A percentile compares a stretch with the other conserved stretches of the same genome.
phyloP scores from a whole-genome alignment of 2,329 filamentous ascomycete genomes.

The Domatiomyces globalis region DNA sequence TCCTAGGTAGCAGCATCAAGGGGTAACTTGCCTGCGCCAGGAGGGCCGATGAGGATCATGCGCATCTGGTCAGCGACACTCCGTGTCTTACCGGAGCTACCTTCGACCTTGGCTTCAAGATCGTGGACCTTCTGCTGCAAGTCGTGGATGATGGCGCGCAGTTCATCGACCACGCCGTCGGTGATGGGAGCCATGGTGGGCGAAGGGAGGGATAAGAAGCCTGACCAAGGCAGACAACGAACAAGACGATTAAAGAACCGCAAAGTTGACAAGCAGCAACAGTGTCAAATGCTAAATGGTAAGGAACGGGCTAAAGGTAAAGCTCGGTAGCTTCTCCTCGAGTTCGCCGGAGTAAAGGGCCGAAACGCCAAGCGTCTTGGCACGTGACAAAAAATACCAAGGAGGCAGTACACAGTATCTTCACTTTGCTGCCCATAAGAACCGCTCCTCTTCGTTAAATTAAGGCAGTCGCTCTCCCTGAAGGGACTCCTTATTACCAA shows the following conservation, averaged over 20 bases:
- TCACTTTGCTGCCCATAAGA: too few species aligned
- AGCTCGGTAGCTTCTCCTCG: background rate
- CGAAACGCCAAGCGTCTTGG: background rate
- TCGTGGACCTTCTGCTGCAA: slow-evolving; percentile 77
- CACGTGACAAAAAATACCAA: too few species aligned
- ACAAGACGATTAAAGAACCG: background rate
- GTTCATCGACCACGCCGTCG: slow-evolving; percentile 62
- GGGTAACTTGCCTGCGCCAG: slow-evolving; percentile 67
- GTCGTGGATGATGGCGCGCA: slow-evolving; percentile 69
- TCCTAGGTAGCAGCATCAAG: slow-evolving; percentile 1
- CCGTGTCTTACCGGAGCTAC: slow-evolving; percentile 28
- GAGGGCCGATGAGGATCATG: slow-evolving; percentile 96
- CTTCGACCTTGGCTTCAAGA: slow-evolving; percentile 58
- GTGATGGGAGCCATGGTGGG: slow-evolving; percentile 73
- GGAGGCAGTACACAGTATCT: too few species aligned
- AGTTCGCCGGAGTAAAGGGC: background rate
- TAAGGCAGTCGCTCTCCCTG: too few species aligned
- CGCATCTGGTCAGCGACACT: slow-evolving; percentile 54
- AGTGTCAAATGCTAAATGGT: background rate
- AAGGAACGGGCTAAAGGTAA: background rate
- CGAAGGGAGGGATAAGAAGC: slow-evolving; percentile 12
- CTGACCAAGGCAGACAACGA: slow-evolving; percentile 16
- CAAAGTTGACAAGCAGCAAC: background rate
- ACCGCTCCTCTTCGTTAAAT: too few species aligned
- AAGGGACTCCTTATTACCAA: too few species aligned